Evolutionary conservation across 352 stramenopile genomes (phyloP).

Genomic region (Phytophthora meadii): DNA sequence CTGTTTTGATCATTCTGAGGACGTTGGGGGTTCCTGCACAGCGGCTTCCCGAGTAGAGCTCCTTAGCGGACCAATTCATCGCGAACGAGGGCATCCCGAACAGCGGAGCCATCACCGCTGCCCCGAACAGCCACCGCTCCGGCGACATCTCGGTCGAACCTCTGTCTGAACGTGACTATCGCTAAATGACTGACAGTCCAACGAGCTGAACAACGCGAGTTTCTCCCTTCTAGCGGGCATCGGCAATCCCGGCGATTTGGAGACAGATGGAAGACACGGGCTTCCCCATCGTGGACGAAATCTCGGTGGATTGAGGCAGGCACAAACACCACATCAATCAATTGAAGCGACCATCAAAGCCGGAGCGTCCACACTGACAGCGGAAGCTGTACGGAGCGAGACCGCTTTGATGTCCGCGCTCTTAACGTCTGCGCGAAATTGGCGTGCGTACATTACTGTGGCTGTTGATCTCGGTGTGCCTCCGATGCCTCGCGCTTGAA

Average conservation of each 20-base stretch:
- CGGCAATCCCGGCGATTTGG: conserved; percentile 28
- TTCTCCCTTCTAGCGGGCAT: conserved; percentile 7
- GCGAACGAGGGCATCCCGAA: conserved; percentile 15
- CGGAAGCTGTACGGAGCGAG: conserved; percentile 29
- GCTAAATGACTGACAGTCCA: conserved; percentile 24
- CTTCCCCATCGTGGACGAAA: conserved; percentile 30
- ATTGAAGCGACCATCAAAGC: conserved; percentile 22
- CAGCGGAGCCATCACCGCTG: conserved; percentile 11
- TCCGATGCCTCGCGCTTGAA: conserved; percentile 22
- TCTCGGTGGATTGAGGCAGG: conserved; percentile 34
- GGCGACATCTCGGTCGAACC: conserved; percentile 18
- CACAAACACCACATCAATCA: conserved; percentile 21
- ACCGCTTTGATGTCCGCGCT: conserved; percentile 10
- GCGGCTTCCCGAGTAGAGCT: conserved; percentile 40
- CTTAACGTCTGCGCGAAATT: conserved; percentile 19
- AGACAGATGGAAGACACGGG: conserved; percentile 30
- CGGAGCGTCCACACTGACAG: conserved; percentile 6
- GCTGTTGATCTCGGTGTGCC: conserved; percentile 18
- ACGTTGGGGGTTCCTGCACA: conserved; percentile 41
- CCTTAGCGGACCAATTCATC: conserved; percentile 27
- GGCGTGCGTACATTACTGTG: neutral
- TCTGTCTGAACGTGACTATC: conserved; percentile 15
- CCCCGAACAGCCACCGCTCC: conserved; percentile 20
- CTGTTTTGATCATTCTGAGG: conserved; percentile 27
- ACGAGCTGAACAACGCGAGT: conserved; percentile 9